Conservation (phyloP, 495 filamentous ascomycete genomes). For the Hyaloscypha bicolor region DNA sequence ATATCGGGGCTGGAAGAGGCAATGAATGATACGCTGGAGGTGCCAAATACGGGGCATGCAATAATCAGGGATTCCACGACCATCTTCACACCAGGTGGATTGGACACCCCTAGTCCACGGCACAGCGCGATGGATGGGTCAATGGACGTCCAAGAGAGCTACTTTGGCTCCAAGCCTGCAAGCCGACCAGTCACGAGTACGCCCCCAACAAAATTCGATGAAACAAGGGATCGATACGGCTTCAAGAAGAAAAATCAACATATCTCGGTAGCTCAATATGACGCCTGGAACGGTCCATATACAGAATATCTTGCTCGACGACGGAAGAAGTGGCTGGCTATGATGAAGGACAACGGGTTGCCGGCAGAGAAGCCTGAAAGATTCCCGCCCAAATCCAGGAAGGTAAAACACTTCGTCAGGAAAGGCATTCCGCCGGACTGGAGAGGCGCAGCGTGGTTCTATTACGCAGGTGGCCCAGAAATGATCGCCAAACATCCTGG, state of each 20-base stretch:
- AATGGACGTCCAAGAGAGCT: constrained; percentile 31
- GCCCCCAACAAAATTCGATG: constrained; percentile 17
- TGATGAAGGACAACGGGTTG: constrained; percentile 76
- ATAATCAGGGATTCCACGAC: constrained; percentile 41
- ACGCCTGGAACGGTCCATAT: constrained; percentile 78
- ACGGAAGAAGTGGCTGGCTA: constrained; percentile 76
- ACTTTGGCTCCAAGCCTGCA: constrained; percentile 27
- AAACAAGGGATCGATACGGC: constrained; percentile 78
- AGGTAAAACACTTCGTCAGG: constrained; percentile 84
- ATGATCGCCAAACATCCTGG: constrained; percentile 72
- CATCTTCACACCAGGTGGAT: constrained; percentile 33
- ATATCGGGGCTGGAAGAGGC: constrained; percentile 45
- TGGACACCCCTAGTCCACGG: constrained; percentile 17
- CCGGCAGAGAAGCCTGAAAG: constrained; percentile 67
- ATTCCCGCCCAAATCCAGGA: constrained; percentile 79
- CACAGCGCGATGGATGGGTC: constrained; percentile 27
- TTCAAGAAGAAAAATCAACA: constrained; percentile 89
- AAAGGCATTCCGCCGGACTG: constrained; percentile 96
- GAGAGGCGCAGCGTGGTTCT: constrained; percentile 95
- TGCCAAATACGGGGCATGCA: constrained; percentile 10
- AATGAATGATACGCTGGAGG: constrained; percentile 43
- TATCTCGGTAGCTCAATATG: constrained; percentile 73
- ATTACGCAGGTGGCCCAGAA: constrained; percentile 87
- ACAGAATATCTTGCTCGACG: constrained; percentile 67
- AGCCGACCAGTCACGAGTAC: constrained; percentile 17